A percentile compares a stretch with the other conserved stretches of the same genome.
Conservation (phyloP, 495 filamentous ascomycete genomes). For the Halenospora varia region DNA sequence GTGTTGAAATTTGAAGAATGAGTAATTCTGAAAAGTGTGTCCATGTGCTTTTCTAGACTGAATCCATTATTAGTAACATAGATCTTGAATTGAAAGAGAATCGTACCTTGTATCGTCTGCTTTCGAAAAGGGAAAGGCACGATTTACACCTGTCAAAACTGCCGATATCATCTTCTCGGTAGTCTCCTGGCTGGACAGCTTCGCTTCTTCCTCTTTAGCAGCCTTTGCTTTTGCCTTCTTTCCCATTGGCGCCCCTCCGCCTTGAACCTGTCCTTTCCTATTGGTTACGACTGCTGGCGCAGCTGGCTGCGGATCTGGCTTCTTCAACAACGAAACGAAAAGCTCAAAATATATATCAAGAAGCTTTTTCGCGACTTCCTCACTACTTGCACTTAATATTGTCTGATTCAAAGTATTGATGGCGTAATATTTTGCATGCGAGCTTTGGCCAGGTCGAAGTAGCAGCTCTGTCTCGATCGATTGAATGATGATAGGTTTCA, state of each 20-base stretch:
- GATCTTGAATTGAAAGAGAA: constrained; percentile 5
- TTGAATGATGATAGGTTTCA: constrained; percentile 84
- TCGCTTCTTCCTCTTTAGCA: constrained; percentile 49
- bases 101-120: constrained; percentile 69
- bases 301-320: constrained; percentile 26
- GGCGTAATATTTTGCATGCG: constrained; percentile 90
- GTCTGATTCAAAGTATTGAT: constrained; percentile 97
- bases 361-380: constrained; percentile 73
- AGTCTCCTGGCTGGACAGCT: constrained; percentile 59
- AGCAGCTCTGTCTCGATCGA: constrained; percentile 82
- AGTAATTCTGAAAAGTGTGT: constrained; percentile 90
- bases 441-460: constrained; percentile 78
- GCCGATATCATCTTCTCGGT: constrained; percentile 88
- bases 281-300: constrained; percentile 25
- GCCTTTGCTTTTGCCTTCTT: constrained; percentile 46
- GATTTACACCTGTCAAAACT: constrained; percentile 89
- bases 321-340: constrained; percentile 75
- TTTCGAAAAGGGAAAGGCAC: constrained; percentile 87
- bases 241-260: constrained; percentile 43
- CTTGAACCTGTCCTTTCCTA: constrained; percentile 41
- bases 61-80: constrained; percentile 33
- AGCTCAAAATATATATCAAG: constrained; percentile 85
- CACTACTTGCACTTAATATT: constrained; percentile 77
- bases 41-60: constrained; percentile 75
- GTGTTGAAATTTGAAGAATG: constrained; percentile 99